Evolutionary conservation across 2,329 filamentous ascomycete species (phyloP), one percentile per base, ranked within the genome.

Genomic region (Chaetomiaceae sp.): DNA sequence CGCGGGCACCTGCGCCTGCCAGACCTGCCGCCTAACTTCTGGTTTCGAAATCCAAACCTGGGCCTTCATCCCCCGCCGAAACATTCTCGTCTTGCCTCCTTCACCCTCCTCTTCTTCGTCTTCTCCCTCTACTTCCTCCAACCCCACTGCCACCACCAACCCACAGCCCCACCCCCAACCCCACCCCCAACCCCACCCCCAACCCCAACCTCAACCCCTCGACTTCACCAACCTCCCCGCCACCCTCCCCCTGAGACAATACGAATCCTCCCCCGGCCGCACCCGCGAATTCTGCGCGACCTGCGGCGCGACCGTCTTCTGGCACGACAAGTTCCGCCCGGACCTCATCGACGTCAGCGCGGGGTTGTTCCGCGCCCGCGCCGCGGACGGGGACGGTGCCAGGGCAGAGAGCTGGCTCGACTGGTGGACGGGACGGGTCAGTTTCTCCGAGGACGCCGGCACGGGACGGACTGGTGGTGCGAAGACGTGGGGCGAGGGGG

Each of bases 291-390:
- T 86, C 60, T 88, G 84, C 61, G 64, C 66, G 2, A 60, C 48
- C 1, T 88, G 85, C 60, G 83, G 83, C 1, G 83, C 85, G 0
- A 82, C 76, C 0, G 72, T 82, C 3, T 86, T 86, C 59, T 86
- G 79, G 77, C 74, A 79, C 58, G 75, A 75, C 47, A 66, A 71
- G 4, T 68, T 70, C 53, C 69, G 82, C 34, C 72, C 77, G 0
- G 72, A 73, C 4, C 62, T 87, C 16, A 70, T 87, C 14, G 82
- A 87, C 64, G 75, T 87, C 8, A 85, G 81, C 54, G 74, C 77
- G 8, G 84, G 84, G 0, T 58, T 86, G 34, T 61, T 86, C 5
- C 68, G 70, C n/a, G n/a, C n/a, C n/a, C n/a, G n/a, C n/a, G n/a
- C n/a, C n/a, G n/a, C 9, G 23, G 21, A 23, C 0, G 51, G 62